phyloP scores from a whole-genome alignment of 768 basidiomycete species.

The Termitomyces sp. region DNA sequence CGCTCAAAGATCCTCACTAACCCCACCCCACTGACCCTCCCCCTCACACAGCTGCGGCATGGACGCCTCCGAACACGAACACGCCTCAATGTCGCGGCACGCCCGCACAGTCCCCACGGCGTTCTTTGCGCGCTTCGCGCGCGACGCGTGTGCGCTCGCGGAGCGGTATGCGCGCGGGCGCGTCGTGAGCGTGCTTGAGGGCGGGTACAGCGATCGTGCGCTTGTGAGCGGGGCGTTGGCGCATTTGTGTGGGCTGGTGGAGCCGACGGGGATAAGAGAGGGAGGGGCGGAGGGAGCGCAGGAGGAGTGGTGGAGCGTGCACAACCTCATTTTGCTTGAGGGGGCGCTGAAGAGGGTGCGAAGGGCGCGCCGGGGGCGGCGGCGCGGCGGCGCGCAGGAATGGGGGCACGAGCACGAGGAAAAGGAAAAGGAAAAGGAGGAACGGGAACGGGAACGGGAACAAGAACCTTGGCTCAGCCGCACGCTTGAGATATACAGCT shows the following conservation, averaged over 20 bases:
- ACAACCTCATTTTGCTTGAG: slow-evolving; percentile 62
- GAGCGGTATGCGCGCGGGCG: slow-evolving; percentile 60
- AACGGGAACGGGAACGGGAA: too few species aligned
- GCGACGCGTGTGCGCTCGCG: slow-evolving; percentile 62
- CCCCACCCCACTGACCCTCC: too few species aligned
- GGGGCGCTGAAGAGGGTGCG: slow-evolving; percentile 50
- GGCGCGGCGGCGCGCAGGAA: too few species aligned
- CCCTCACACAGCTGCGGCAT: slow-evolving; percentile 90
- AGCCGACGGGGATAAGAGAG: slow-evolving; percentile 5
- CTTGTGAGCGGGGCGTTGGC: slow-evolving; percentile 81
- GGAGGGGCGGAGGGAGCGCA: too few species aligned
- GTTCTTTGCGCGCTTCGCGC: slow-evolving; percentile 82
- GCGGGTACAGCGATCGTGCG: slow-evolving; percentile 91
- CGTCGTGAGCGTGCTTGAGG: slow-evolving; percentile 87
- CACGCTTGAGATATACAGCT: slow-evolving; percentile 43
- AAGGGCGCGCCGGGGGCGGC: too few species aligned
- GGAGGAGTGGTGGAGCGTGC: slow-evolving; percentile 55
- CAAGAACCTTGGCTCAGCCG: slow-evolving; percentile 56
- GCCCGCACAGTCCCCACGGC: slow-evolving; percentile 81
- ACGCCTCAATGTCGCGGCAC: slow-evolving; percentile 87
- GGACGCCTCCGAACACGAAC: slow-evolving; percentile 93
- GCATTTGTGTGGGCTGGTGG: slow-evolving; percentile 66
- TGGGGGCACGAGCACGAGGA: too few species aligned
- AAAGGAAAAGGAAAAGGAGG: too few species aligned
- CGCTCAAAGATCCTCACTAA: too few species aligned